phyloP scores from a whole-genome alignment of 768 basidiomycete species.

The Agaricus subrufescens region DNA sequence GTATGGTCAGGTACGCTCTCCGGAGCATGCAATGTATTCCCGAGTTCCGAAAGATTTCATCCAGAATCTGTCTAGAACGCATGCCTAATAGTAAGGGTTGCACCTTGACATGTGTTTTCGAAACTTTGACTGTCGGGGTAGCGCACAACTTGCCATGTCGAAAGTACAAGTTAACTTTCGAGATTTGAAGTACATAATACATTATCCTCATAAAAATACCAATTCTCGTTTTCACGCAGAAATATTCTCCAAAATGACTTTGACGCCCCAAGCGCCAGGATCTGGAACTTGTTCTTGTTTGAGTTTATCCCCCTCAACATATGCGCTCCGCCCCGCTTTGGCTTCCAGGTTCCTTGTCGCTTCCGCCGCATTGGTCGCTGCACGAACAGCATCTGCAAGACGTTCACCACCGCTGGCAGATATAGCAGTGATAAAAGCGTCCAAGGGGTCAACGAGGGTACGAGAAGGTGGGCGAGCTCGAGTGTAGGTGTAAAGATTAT shows the following conservation, averaged over 20 bases:
- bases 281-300: conserved; percentile 65
- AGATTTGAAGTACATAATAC: too few species aligned
- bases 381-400: conserved; percentile 49
- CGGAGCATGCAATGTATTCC: too few species aligned
- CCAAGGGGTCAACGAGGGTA: conserved; percentile 89
- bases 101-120: too few species aligned
- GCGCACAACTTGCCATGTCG: too few species aligned
- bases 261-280: conserved; percentile 92
- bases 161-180: too few species aligned
- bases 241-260: conserved; percentile 61
- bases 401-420: conserved; percentile 20
- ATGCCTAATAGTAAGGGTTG: too few species aligned
- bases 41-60: too few species aligned
- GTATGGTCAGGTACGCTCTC: too few species aligned
- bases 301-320: conserved; percentile 69
- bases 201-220: too few species aligned
- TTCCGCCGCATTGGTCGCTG: conserved; percentile 65
- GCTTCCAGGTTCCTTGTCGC: conserved; percentile 72
- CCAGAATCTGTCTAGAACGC: too few species aligned
- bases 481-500: conserved; percentile 75
- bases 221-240: neutral
- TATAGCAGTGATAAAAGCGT: conserved; percentile 62
- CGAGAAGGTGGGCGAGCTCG: conserved; percentile 85
- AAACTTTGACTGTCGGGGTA: too few species aligned
- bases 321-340: conserved; percentile 85